phyloP scores from a whole-genome alignment of 2,329 filamentous ascomycete species.

The Cercospora nicotianae region DNA sequence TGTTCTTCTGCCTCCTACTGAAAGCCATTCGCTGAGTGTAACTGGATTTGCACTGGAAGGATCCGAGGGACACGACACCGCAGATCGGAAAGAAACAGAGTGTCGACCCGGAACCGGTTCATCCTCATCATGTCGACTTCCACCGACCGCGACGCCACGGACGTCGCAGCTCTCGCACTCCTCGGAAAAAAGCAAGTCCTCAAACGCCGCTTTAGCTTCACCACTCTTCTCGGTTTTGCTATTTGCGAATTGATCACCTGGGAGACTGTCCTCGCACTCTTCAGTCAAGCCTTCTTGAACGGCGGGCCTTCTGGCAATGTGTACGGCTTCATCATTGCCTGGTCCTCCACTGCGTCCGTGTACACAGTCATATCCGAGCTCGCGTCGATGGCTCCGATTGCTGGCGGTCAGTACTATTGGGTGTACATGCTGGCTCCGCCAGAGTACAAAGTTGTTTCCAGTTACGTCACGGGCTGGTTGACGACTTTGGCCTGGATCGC shows the following conservation, averaged over 20 bases:
- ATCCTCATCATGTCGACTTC: slow-evolving; percentile 24
- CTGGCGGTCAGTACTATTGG: slow-evolving; percentile 50
- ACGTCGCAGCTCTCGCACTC: slow-evolving; percentile 43
- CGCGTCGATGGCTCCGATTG: slow-evolving; percentile 50
- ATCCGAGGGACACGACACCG: neutral
- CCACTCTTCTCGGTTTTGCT: slow-evolving; percentile 48
- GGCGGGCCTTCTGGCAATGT: slow-evolving; percentile 52
- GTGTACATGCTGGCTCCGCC: slow-evolving; percentile 48
- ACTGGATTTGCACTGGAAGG: neutral
- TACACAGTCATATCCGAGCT: slow-evolving; percentile 52
- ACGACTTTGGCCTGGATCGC: slow-evolving; percentile 48
- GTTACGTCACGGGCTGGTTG: slow-evolving; percentile 49
- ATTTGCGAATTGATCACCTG: slow-evolving; percentile 50
- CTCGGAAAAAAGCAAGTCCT: slow-evolving; percentile 51
- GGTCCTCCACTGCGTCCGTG: slow-evolving; percentile 50
- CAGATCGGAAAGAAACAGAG: neutral
- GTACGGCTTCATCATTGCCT: slow-evolving; percentile 56
- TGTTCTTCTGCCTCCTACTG: slow-evolving; percentile 39
- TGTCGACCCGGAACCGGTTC: neutral
- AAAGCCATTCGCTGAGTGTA: slow-evolving; percentile 34
- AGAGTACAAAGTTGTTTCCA: slow-evolving; percentile 43
- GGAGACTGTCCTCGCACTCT: slow-evolving; percentile 49
- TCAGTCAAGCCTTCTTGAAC: slow-evolving; percentile 46
- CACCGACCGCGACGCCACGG: slow-evolving; percentile 26
- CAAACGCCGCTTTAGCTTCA: slow-evolving; percentile 46